Conservation (phyloP, 352 stramenopile genomes). For the Phytophthora chlamydospora region DNA sequence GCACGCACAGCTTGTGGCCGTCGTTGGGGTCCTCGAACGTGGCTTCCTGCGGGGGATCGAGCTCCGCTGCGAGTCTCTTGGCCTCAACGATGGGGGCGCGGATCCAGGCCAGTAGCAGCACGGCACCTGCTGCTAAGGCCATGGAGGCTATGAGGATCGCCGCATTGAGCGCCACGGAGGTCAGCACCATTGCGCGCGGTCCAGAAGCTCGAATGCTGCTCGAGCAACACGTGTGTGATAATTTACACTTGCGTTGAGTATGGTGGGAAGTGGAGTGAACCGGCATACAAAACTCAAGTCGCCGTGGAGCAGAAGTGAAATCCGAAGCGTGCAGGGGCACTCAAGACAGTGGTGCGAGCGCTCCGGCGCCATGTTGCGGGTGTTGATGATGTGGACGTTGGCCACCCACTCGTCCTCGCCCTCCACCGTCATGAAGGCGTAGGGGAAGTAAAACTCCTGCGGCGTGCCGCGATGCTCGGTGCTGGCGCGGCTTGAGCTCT, state of each 20-base stretch:
- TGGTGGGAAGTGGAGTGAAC: no score
- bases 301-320: no score
- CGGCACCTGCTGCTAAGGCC: conserved; percentile 29
- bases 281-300: no score
- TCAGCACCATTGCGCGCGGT: conserved; percentile 14
- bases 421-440: conserved; percentile 79
- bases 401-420: conserved; percentile 82
- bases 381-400: conserved; percentile 89
- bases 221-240: not conserved
- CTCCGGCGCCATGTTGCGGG: conserved; percentile 49
- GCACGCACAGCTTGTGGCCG: conserved; percentile 43
- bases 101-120: conserved; percentile 63
- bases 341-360: conserved; percentile 72
- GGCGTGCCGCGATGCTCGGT: conserved; percentile 81
- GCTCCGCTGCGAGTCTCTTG: conserved; percentile 48
- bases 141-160: conserved; percentile 26
- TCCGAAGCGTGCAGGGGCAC: conserved; percentile 69
- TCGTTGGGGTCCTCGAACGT: conserved; percentile 62
- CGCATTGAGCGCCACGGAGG: conserved; percentile 20
- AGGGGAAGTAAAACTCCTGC: conserved; percentile 81
- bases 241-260: not conserved
- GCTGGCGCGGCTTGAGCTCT: conserved; percentile 70
- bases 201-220: no score
- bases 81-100: conserved; percentile 60
- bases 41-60: conserved; percentile 61